These are phyloP conservation scores for Hericium coralloides DNA, from an alignment of 768 basidiomycete species.

Conservation along the genomic window DNA sequence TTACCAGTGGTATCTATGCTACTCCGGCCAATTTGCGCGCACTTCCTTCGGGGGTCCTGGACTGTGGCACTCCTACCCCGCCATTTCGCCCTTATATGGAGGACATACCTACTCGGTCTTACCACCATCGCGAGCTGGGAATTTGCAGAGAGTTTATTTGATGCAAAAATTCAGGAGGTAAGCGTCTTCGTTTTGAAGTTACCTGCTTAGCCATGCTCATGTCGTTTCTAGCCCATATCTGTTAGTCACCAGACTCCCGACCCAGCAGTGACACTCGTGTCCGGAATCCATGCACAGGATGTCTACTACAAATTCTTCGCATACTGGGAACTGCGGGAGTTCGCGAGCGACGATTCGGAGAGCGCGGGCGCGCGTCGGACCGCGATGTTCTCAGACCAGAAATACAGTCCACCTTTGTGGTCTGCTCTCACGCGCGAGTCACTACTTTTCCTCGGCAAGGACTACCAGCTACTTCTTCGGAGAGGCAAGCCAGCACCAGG, in stretches of 20 bases:
- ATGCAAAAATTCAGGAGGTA: conserved; percentile 50
- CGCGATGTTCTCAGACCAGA: conserved; percentile 60
- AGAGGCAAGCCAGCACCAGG: conserved; percentile 37
- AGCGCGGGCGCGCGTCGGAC: conserved; percentile 36
- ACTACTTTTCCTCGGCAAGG: conserved; percentile 51
- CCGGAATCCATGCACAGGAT: conserved; percentile 51
- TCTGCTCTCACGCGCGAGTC: conserved; percentile 45
- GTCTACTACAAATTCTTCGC: conserved; percentile 52
- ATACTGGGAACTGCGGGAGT: conserved; percentile 47
- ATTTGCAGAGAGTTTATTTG: conserved; percentile 50
- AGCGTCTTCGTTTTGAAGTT: conserved; percentile 2
- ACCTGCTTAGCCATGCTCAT: not conserved
- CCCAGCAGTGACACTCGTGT: conserved; percentile 47
- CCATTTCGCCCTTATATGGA: conserved; percentile 35
- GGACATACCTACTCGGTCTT: conserved; percentile 42
- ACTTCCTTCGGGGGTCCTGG: conserved; percentile 53
- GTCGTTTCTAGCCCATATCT: conserved; percentile 33
- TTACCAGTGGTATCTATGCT: conserved; percentile 42
- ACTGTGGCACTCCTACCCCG: conserved; percentile 40
- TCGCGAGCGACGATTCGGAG: conserved; percentile 37
- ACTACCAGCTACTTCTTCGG: conserved; percentile 59
- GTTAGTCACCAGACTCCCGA: conserved; percentile 39
- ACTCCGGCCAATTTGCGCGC: conserved; percentile 53
- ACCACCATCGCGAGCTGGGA: conserved; percentile 57
- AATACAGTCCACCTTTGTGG: conserved; percentile 59